These are phyloP conservation scores for Limnanthes douglasii DNA, from an alignment of 345 rosid species.

Conservation along the genomic window DNA sequence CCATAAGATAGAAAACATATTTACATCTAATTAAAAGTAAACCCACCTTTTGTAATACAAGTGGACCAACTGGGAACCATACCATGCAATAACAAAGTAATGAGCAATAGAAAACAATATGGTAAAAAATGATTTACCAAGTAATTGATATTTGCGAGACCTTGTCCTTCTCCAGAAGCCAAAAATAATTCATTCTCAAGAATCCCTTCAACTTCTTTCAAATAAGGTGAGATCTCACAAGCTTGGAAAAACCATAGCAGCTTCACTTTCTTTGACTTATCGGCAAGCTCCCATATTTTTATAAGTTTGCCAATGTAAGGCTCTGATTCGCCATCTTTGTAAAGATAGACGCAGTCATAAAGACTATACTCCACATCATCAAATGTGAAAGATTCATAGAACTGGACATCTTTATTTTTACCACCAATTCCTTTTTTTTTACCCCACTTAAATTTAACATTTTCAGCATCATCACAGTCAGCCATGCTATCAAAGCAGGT, in stretches of 20 bases:
- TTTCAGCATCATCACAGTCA: slow-evolving; percentile 20
- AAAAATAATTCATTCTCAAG: slow-evolving; percentile 56
- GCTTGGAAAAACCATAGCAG: slow-evolving; percentile 77
- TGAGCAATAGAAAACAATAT: not conserved
- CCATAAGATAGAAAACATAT: too few species aligned
- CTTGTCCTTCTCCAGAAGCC: slow-evolving; percentile 74
- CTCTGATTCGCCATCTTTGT: slow-evolving; percentile 23
- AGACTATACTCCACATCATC: slow-evolving; percentile 55
- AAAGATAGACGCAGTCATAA: slow-evolving; percentile 51
- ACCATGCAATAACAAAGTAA: too few species aligned
- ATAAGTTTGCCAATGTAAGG: slow-evolving; percentile 61
- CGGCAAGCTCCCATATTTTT: slow-evolving; percentile 52
- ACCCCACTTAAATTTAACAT: slow-evolving; percentile 62
- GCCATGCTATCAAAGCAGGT: slow-evolving; percentile 28
- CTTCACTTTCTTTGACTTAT: slow-evolving; percentile 30
- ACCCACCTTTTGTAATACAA: too few species aligned
- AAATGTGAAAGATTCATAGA: slow-evolving; percentile 58
- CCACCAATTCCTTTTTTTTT: slow-evolving; percentile 45
- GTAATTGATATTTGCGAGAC: slow-evolving; percentile 53
- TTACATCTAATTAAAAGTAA: too few species aligned
- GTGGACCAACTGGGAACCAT: too few species aligned
- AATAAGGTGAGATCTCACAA: slow-evolving; percentile 33
- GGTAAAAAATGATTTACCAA: slow-evolving; percentile 39
- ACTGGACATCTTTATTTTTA: slow-evolving; percentile 37
- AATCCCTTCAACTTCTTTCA: slow-evolving; percentile 16